These are phyloP conservation scores for Saccharomyces hybrid DNA, from an alignment of 1,139 yeast genomes.

Conservation along the genomic window DNA sequence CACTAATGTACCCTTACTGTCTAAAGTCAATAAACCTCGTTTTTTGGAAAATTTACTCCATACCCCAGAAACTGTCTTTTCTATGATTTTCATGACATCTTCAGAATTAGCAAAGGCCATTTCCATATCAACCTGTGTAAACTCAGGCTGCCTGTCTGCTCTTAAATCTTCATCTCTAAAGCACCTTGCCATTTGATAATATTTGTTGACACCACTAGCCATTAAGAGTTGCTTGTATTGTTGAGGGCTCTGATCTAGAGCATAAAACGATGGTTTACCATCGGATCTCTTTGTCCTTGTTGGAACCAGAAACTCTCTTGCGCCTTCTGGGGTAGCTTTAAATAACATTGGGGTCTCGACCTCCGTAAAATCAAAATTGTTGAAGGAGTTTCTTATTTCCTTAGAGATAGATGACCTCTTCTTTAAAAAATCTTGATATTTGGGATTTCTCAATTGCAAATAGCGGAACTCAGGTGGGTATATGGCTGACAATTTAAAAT, in stretches of 20 bases:
- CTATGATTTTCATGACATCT: constrained; percentile 63
- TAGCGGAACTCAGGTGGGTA: constrained; percentile 76
- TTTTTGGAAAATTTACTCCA: constrained; percentile 41
- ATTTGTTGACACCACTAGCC: constrained; percentile 85
- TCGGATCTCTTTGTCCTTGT: constrained; percentile 41
- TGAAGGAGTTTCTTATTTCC: constrained; percentile 47
- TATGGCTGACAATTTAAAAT: constrained; percentile 40
- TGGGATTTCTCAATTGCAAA: constrained; percentile 63
- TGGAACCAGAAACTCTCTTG: constrained; percentile 91
- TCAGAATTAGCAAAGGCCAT: constrained; percentile 71
- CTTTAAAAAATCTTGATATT: constrained; percentile 52
- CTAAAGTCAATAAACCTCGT: constrained; percentile 22
- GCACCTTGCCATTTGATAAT: constrained; percentile 88
- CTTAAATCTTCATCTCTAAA: constrained; percentile 94
- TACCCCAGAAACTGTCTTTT: constrained; percentile 45
- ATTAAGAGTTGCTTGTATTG: constrained; percentile 90
- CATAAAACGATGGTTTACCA: constrained; percentile 54
- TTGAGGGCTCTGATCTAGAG: constrained; percentile 95
- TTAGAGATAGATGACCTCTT: constrained; percentile 56
- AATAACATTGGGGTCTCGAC: constrained; percentile 89
- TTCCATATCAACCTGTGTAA: constrained; percentile 91
- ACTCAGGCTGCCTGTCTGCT: constrained; percentile 94
- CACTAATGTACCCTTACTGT: constrained; percentile 18
- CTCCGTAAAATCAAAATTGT: constrained; percentile 53
- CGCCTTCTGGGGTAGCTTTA: constrained; percentile 98